These are phyloP conservation scores for Penicillium fuscoglaucum DNA, from an alignment of 2,329 filamentous ascomycete genomes.

Conservation along the genomic window DNA sequence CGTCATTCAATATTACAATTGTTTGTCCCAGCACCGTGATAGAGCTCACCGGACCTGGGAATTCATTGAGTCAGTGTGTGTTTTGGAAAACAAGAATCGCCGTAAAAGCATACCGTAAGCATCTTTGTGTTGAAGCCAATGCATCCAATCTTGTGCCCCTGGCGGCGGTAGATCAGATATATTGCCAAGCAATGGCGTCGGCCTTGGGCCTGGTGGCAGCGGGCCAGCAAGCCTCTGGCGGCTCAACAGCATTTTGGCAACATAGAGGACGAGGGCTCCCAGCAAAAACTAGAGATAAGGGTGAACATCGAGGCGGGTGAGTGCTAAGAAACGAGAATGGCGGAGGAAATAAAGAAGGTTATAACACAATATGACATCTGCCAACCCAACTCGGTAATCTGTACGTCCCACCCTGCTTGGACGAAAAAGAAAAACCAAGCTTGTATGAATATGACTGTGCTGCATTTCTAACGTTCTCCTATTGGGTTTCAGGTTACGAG, in stretches of 20 bases:
- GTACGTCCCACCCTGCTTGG: too few relatives aligned
- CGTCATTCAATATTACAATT: slow-evolving; percentile 40
- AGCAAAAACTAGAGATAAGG: neutral
- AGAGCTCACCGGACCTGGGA: slow-evolving; percentile 39
- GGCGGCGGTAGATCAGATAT: slow-evolving; percentile 49
- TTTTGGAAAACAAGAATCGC: neutral
- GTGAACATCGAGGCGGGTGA: neutral
- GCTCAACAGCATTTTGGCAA: neutral
- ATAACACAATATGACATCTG: neutral
- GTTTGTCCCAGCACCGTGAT: slow-evolving; percentile 40
- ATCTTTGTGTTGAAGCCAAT: slow-evolving; percentile 49
- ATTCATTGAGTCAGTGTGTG: neutral
- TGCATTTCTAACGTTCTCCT: neutral
- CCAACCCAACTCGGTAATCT: too few relatives aligned
- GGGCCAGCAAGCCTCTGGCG: slow-evolving; percentile 14
- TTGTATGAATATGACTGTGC: neutral
- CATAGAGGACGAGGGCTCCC: neutral
- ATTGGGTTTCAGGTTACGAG: neutral
- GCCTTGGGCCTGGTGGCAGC: slow-evolving; percentile 54
- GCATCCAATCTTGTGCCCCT: slow-evolving; percentile 41
- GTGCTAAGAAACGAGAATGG: neutral
- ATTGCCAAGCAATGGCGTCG: slow-evolving; percentile 53
- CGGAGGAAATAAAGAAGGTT: neutral
- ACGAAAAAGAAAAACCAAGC: neutral
- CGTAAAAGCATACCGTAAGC: slow-evolving; percentile 33